Base-by-base conservation (phyloP, 352 stramenopile genomes). In the Phytophthora fragariae region DNA sequence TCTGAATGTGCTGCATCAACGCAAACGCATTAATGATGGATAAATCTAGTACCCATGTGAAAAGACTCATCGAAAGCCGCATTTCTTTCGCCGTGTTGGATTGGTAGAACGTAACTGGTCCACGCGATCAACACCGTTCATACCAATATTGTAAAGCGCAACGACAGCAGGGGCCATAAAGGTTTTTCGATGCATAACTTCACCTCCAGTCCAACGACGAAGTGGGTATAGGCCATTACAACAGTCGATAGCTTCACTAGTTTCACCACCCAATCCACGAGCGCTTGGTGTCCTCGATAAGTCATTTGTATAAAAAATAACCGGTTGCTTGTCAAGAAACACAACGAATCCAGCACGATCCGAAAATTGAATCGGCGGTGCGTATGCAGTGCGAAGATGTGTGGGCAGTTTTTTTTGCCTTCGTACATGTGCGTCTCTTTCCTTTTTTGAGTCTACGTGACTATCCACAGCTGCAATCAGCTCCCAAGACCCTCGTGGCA, bases 91-190 rank as follows among this genome's bases (percentile, higher is more conserved):
- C 27, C 54, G 11, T 3, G 24, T 70, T 19, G 62, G 27, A 17
- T 69, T 57, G 31, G 62, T 62, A 4, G 19, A 27, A 10, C 53
- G 8, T 1, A 70, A 29, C 19, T 70, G 62, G 37, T 63, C 62
- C 0, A 63, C 54, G 8, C 62, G 24, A 41, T 70, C 62, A 4
- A 68, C 62, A 5, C 21, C 52, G 39, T 62, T 61, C 39, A 68
- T 68, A 3, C 31, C 15, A 31, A 68, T 47, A 24, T 68, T 62
- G 15, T 68, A 68, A 10, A 24, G 39, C 15, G 39, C 52, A n/a
- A 63, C n/a, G 2, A 6, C 11, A 3, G 35, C 14, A 4, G 35
- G 35, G 14, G 35, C 35, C 35, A 41, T 41, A 14, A 41, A 41
- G 5, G 35, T 41, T 41, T 8, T 41, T 10, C 35, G 35, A 10